These are phyloP conservation scores for Hyaloscypha hepaticicola DNA, from an alignment of 495 filamentous ascomycete genomes.

Conservation along the genomic window DNA sequence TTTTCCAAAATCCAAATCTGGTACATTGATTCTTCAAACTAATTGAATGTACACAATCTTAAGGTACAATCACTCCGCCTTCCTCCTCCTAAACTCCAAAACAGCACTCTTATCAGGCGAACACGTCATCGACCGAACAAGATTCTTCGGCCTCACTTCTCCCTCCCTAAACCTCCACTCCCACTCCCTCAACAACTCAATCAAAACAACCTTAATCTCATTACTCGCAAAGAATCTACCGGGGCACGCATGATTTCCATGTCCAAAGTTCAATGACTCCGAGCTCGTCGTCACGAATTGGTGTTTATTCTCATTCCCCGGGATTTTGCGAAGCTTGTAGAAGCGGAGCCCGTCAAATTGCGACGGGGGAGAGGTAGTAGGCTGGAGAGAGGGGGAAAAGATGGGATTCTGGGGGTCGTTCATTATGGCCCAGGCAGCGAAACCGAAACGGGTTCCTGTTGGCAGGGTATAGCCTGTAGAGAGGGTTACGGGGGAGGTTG, in stretches of 20 bases:
- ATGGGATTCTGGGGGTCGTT: background rate
- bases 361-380: background rate
- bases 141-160: slow-evolving; percentile 7
- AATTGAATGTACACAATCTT: no score
- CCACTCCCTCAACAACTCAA: slow-evolving; percentile 20
- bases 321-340: slow-evolving; percentile 39
- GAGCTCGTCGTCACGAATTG: slow-evolving; percentile 44
- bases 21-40: no score
- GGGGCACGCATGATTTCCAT: slow-evolving; percentile 57
- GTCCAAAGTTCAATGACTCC: slow-evolving; percentile 41
- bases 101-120: slow-evolving; percentile 1
- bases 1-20: no score
- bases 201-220: slow-evolving; percentile 27
- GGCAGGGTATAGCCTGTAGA: slow-evolving; percentile 19
- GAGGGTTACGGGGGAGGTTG: slow-evolving; percentile 4
- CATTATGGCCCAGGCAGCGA: slow-evolving; percentile 4
- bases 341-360: slow-evolving; percentile 53
- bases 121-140: background rate
- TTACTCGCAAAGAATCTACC: slow-evolving; percentile 55
- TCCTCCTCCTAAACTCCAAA: slow-evolving; percentile 13
- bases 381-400: background rate
- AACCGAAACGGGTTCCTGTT: slow-evolving; percentile 4
- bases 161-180: slow-evolving; percentile 11
- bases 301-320: slow-evolving; percentile 26
- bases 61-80: no score